Percentiles rank a stretch among this genome's conserved stretches.
Conservation (phyloP, 176 grass and related monocot genomes). For the Ensete glaucum region DNA sequence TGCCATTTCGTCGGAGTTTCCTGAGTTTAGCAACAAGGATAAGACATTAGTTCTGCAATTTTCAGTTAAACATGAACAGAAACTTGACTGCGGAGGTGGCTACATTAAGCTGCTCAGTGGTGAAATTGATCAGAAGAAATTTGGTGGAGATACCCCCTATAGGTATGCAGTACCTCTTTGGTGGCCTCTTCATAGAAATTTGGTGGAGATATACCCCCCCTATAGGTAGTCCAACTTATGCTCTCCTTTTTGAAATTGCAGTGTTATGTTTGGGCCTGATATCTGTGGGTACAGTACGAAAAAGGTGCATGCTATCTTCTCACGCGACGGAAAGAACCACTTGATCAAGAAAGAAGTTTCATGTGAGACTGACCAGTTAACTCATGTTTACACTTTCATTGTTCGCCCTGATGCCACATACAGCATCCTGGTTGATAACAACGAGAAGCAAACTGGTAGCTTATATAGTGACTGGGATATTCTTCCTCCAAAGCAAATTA, state of each 20-base stretch:
- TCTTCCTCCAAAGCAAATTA: conserved; percentile 42
- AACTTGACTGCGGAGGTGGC: conserved; percentile 12
- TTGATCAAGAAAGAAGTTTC: conserved; percentile 40
- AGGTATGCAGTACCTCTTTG: neutral
- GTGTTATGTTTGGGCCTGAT: conserved; percentile 95
- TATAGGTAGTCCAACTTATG: conserved; percentile 12
- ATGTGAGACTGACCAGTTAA: conserved; percentile 42
- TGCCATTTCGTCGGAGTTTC: conserved; percentile 20
- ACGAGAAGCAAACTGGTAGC: conserved; percentile 33
- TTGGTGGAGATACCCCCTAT: conserved; percentile 18
- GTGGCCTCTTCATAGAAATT: neutral
- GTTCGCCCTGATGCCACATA: conserved; percentile 37
- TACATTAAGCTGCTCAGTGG: conserved; percentile 19
- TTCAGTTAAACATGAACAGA: conserved; percentile 20
- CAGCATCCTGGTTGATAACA: conserved; percentile 38
- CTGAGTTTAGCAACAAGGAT: conserved; percentile 14
- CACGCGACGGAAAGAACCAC: conserved; percentile 35
- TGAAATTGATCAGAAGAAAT: conserved; percentile 20
- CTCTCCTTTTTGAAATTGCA: conserved; percentile 21
- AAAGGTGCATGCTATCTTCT: conserved; percentile 57
- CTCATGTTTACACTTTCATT: conserved; percentile 46
- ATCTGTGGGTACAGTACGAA: conserved; percentile 94
- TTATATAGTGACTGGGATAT: conserved; percentile 43
- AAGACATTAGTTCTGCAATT: conserved; percentile 14
- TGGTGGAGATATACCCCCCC: conserved; percentile 8